phyloP scores from a whole-genome alignment of 345 rosid species.

The Brassica carinata region DNA sequence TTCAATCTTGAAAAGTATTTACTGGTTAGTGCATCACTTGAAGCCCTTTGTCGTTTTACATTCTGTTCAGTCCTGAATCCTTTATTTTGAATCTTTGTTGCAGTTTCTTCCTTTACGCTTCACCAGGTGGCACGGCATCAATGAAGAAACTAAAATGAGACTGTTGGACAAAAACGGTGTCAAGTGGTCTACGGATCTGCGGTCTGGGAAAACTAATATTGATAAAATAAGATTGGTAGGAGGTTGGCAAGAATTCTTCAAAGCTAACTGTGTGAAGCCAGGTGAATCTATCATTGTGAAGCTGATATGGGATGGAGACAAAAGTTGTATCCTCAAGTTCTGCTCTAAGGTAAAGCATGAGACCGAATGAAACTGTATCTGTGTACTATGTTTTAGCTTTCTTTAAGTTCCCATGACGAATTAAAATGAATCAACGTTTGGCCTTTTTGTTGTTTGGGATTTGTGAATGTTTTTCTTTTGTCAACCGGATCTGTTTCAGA shows the following conservation, averaged over 20 bases:
- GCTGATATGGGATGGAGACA: slow-evolving; percentile 18
- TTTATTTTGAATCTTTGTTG: neutral
- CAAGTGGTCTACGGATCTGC: slow-evolving; percentile 8
- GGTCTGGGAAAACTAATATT: neutral
- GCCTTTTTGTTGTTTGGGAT: neutral
- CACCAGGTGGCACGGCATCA: slow-evolving; percentile 1
- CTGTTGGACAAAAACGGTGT: slow-evolving; percentile 23
- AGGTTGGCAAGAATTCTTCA: neutral
- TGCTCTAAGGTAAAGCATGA: neutral
- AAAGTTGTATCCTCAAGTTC: neutral
- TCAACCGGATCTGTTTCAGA: neutral
- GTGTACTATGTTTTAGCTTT: neutral
- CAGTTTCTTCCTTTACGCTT: neutral
- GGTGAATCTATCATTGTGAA: slow-evolving; percentile 1
- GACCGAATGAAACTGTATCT: neutral
- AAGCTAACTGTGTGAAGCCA: neutral
- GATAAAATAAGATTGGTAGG: neutral
- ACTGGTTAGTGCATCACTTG: slow-evolving; percentile 19
- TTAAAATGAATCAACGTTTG: neutral
- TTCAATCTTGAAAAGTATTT: neutral
- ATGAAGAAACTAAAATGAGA: neutral
- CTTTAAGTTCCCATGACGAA: neutral
- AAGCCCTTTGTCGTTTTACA: neutral
- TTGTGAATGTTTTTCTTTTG: neutral
- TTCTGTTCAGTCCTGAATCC: neutral